These are phyloP conservation scores for Nitzschia sp. DNA, from an alignment of 108 stramenopile genomes.

Conservation along the genomic window DNA sequence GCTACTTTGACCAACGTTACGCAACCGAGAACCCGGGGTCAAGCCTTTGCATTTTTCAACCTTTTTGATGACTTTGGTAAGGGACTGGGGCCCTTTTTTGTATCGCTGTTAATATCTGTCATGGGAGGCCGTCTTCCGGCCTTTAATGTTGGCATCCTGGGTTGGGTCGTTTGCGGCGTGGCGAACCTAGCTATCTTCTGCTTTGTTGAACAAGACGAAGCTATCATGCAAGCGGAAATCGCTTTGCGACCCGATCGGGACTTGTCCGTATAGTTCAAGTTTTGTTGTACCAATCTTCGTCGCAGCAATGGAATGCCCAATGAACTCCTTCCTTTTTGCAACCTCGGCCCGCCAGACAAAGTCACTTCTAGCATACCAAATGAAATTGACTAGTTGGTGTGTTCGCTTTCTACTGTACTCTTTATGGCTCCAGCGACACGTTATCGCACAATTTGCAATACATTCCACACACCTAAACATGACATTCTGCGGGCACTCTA, in stretches of 20 bases:
- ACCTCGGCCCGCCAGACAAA: too few species aligned
- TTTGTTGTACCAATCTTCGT: too few species aligned
- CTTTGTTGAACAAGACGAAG: slow-evolving; percentile 69
- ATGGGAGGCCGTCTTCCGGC: slow-evolving; percentile 62
- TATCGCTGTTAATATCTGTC: slow-evolving; percentile 62
- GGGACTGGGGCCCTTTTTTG: slow-evolving; percentile 84
- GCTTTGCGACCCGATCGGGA: not conserved
- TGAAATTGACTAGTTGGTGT: too few species aligned
- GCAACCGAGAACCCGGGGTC: slow-evolving; percentile 69
- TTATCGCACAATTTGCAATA: too few species aligned
- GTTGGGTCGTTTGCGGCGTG: slow-evolving; percentile 80
- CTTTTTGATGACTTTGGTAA: slow-evolving; percentile 88
- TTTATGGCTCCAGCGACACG: too few species aligned
- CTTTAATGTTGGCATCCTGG: slow-evolving; percentile 72
- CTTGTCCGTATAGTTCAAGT: not conserved
- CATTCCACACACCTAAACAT: too few species aligned
- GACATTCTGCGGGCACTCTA: too few species aligned
- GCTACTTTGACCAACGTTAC: slow-evolving; percentile 85
- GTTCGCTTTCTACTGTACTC: too few species aligned
- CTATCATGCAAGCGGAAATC: slow-evolving; percentile 35
- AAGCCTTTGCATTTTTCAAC: slow-evolving; percentile 79
- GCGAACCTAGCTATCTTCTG: slow-evolving; percentile 68
- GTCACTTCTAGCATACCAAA: too few species aligned
- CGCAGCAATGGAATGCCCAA: too few species aligned
- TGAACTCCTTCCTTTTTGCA: too few species aligned